phyloP scores from a whole-genome alignment of 306 rosid species.

The Cicer judaicum region DNA sequence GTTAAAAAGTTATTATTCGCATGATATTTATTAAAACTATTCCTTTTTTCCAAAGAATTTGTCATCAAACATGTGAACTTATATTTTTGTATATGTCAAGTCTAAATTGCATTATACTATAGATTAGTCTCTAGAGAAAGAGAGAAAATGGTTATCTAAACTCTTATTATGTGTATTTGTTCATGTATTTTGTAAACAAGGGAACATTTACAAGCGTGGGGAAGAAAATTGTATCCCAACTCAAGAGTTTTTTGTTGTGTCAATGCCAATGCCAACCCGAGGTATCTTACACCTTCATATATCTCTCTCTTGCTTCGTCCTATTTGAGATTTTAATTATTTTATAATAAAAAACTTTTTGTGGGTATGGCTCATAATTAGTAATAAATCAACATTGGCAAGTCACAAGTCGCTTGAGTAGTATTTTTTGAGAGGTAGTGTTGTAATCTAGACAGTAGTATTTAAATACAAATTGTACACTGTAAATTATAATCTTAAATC shows the following conservation, averaged over 20 bases:
- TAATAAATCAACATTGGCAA: too few species aligned
- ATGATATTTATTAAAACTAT: neutral
- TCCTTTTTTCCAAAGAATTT: neutral
- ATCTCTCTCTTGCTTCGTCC: neutral
- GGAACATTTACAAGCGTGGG: constrained; percentile 49
- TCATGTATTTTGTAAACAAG: constrained; percentile 39
- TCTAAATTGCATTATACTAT: neutral
- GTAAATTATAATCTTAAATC: too few species aligned
- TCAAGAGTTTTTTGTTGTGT: constrained; percentile 55
- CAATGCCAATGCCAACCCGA: constrained; percentile 45
- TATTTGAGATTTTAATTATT: neutral
- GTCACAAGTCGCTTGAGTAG: too few species aligned
- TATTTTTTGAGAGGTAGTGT: too few species aligned
- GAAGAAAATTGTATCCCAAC: constrained; percentile 52
- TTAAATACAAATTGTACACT: too few species aligned
- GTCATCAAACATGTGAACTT: neutral
- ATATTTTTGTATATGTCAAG: neutral
- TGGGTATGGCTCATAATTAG: too few species aligned
- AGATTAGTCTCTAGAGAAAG: neutral
- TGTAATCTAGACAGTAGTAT: too few species aligned
- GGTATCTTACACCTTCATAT: constrained; percentile 50
- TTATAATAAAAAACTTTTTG: too few species aligned
- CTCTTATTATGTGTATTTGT: constrained; percentile 7
- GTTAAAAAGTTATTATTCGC: neutral
- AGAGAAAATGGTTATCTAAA: neutral